Conservation (phyloP, 176 grass and related monocot genomes). For the Alopecurus myosuroides region DNA sequence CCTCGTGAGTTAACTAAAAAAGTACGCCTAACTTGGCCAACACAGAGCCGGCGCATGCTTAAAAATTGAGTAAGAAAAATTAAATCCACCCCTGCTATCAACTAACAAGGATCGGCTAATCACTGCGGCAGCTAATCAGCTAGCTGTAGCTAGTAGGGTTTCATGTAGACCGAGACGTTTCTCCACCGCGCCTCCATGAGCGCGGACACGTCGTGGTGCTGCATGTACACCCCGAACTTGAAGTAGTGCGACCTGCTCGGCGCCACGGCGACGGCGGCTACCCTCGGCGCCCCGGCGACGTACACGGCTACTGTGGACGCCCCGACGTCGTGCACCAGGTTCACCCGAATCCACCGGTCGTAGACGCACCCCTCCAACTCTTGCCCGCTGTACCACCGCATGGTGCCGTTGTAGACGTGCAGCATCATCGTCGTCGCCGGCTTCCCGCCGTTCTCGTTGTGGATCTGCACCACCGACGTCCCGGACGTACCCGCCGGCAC, state of each 20-base stretch:
- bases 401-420: conserved; percentile 9
- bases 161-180: conserved; percentile 37
- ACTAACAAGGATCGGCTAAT: no score
- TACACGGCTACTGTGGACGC: conserved; percentile 10
- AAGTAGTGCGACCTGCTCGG: conserved; percentile 24
- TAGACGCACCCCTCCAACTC: conserved; percentile 11
- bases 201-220: conserved; percentile 14
- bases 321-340: conserved; percentile 40
- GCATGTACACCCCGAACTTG: conserved; percentile 50
- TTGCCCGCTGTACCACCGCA: not conserved
- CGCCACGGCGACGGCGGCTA: not conserved
- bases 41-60: no score
- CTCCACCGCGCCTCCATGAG: conserved; percentile 21
- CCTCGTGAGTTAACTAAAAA: no score
- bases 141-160: not conserved
- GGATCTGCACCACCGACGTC: conserved; percentile 48
- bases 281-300: conserved; percentile 6
- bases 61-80: no score
- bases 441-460: not conserved
- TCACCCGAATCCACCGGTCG: conserved; percentile 45
- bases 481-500: conserved; percentile 28
- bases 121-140: no score
- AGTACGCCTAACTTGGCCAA: no score
- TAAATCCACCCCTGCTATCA: no score
- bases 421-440: conserved; percentile 40